phyloP scores from a whole-genome alignment of 768 basidiomycete genomes.

The Suillus occidentalis region DNA sequence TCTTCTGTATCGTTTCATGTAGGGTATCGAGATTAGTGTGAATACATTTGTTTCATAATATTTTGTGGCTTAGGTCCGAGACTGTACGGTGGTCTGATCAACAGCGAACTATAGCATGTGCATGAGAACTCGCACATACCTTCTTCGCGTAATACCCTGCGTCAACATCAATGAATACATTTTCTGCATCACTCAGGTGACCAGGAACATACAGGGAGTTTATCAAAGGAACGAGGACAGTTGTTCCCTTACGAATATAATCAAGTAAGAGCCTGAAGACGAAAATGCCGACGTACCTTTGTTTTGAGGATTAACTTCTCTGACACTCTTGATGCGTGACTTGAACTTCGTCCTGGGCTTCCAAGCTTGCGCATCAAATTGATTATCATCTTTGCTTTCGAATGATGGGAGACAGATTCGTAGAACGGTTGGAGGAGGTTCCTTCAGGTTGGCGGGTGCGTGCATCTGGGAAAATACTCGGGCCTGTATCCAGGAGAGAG shows the following conservation, averaged over 20 bases:
- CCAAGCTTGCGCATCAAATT: too few species aligned
- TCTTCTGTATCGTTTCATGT: constrained; percentile 87
- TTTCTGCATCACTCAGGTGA: constrained; percentile 75
- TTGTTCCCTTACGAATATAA: constrained; percentile 61
- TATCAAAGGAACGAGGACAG: constrained; percentile 88
- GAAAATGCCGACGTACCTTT: constrained; percentile 39
- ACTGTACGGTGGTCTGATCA: constrained; percentile 45
- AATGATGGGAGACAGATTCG: too few species aligned
- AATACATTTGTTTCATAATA: constrained; percentile 63
- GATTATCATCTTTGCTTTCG: too few species aligned
- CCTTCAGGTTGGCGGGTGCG: constrained; percentile 16
- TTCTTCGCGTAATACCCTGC: constrained; percentile 97
- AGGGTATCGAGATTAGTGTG: constrained; percentile 80
- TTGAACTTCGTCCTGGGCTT: constrained; percentile 94
- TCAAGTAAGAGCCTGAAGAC: not conserved
- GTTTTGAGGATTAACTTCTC: constrained; percentile 71
- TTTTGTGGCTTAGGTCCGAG: constrained; percentile 73
- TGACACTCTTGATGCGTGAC: constrained; percentile 78
- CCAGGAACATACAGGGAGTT: constrained; percentile 96
- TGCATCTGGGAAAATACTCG: constrained; percentile 46
- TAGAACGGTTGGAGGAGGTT: too few species aligned
- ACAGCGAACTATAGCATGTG: not conserved
- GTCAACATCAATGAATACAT: constrained; percentile 93
- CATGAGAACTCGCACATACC: constrained; percentile 42
- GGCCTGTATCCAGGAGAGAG: constrained; percentile 51